phyloP scores from a whole-genome alignment of 345 rosid species.

The Bruguiera gymnorhiza region DNA sequence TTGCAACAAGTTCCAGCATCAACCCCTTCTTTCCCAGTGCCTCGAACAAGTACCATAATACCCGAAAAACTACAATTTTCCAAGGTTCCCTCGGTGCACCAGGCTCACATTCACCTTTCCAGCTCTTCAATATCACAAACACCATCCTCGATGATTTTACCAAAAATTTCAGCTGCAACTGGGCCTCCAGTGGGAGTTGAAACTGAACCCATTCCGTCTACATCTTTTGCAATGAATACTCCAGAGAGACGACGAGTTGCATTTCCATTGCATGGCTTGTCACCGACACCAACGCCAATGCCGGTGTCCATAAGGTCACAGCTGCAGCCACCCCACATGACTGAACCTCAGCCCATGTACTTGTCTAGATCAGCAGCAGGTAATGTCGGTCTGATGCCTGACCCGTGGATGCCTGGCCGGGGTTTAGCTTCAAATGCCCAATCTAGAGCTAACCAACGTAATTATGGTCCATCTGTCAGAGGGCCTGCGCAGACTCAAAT shows the following conservation, averaged over 20 bases:
- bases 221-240: slow-evolving; percentile 4
- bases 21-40: slow-evolving; percentile 25
- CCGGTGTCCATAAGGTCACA: slow-evolving; percentile 11
- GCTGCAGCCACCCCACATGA: slow-evolving; percentile 13
- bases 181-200: slow-evolving; percentile 25
- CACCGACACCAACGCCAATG: slow-evolving; percentile 13
- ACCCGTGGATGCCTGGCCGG: slow-evolving; percentile 51
- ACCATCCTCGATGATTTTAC: slow-evolving; percentile 9
- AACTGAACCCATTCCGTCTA: slow-evolving; percentile 6
- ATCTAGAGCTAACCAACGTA: slow-evolving; percentile 38
- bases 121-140: slow-evolving; percentile 16
- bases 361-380: slow-evolving; percentile 28
- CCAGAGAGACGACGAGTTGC: slow-evolving; percentile 26
- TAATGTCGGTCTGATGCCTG: slow-evolving; percentile 25
- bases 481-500: slow-evolving; percentile 33
- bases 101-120: slow-evolving; percentile 11
- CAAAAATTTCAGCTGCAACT: slow-evolving; percentile 16
- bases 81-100: slow-evolving; percentile 17
- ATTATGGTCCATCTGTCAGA: slow-evolving; percentile 23
- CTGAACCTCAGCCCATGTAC: slow-evolving; percentile 17
- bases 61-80: slow-evolving; percentile 30
- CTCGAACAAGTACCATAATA: slow-evolving; percentile 20
- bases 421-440: slow-evolving; percentile 35
- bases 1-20: slow-evolving; percentile 38
- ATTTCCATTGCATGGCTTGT: slow-evolving; percentile 16